Evolutionary conservation across 768 basidiomycete species (phyloP).

Genomic region (Harrya chromipes): DNA sequence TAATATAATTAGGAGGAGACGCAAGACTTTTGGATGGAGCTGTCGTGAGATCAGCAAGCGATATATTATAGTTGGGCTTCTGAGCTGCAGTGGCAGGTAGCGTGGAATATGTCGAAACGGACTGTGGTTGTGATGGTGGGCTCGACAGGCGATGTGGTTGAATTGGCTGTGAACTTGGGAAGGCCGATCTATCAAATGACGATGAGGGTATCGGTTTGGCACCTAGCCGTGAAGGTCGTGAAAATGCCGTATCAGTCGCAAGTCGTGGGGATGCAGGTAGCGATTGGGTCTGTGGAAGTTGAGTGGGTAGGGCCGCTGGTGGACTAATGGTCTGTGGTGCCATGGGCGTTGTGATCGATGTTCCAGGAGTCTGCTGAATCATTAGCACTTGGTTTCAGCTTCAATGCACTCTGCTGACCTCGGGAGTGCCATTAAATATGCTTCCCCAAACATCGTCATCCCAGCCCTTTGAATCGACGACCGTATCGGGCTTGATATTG

Average conservation of each 20-base stretch:
- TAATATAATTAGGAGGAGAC: constrained; percentile 10
- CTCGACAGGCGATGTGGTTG: constrained; percentile 19
- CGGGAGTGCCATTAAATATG: constrained; percentile 51
- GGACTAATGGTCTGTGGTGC: constrained; percentile 15
- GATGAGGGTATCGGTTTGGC: constrained; percentile 35
- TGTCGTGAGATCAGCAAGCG: constrained; percentile 33
- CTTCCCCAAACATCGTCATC: constrained; percentile 87
- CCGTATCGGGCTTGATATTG: constrained; percentile 44
- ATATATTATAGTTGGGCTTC: constrained; percentile 61
- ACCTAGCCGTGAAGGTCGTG: constrained; percentile 40
- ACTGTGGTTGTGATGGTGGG: constrained; percentile 21
- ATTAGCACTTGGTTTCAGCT: constrained; percentile 3
- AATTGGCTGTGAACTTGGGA: constrained; percentile 24
- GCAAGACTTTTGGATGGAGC: constrained; percentile 16
- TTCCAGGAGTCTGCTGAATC: constrained; percentile 12
- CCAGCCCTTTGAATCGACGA: constrained; percentile 49
- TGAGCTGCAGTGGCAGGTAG: constrained; percentile 12
- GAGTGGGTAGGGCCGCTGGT: constrained; percentile 6
- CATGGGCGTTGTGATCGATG: constrained; percentile 12
- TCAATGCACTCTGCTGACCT: constrained; percentile 15
- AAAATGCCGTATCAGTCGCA: constrained; percentile 26
- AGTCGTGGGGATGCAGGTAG: constrained; percentile 38
- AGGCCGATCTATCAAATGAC: constrained; percentile 32
- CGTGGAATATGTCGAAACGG: constrained; percentile 10
- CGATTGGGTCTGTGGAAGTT: constrained; percentile 32